Evolutionary conservation across 371 early-diverging fungal species (phyloP).

Genomic region (Actinomortierella ambigua): DNA sequence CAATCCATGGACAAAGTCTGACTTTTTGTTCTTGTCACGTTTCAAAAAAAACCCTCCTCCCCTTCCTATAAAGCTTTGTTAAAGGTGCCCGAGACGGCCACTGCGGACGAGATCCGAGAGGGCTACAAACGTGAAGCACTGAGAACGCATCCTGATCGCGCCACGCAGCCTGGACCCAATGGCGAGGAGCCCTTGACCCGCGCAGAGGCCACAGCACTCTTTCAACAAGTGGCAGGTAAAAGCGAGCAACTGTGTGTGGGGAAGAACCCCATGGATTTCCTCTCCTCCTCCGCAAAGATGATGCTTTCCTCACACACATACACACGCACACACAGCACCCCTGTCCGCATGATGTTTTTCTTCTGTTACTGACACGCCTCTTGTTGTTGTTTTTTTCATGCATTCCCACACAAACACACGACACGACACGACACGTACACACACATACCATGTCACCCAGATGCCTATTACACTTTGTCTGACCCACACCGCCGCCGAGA

Average conservation of each 20-base stretch:
- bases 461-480: conserved; percentile 64
- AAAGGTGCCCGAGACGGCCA: conserved; percentile 32
- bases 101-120: conserved; percentile 48
- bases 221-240: conserved; percentile 58
- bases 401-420: conserved; percentile 1
- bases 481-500: conserved; percentile 47
- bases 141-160: conserved; percentile 58
- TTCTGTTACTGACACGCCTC: background rate
- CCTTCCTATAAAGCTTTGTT: conserved; percentile 19
- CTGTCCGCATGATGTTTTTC: too few relatives aligned
- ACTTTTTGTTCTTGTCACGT: conserved; percentile 7
- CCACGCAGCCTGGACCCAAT: conserved; percentile 22
- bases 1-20: too few relatives aligned
- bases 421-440: too few relatives aligned
- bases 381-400: background rate
- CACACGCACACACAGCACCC: too few relatives aligned
- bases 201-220: conserved; percentile 50
- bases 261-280: too few relatives aligned
- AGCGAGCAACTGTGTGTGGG: too few relatives aligned
- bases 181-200: conserved; percentile 31
- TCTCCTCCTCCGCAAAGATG: too few relatives aligned
- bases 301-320: too few relatives aligned
- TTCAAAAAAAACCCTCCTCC: background rate
- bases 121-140: conserved; percentile 65
- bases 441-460: too few relatives aligned